phyloP scores from a whole-genome alignment of 2,329 filamentous ascomycete genomes.

The Blastomyces parvus region DNA sequence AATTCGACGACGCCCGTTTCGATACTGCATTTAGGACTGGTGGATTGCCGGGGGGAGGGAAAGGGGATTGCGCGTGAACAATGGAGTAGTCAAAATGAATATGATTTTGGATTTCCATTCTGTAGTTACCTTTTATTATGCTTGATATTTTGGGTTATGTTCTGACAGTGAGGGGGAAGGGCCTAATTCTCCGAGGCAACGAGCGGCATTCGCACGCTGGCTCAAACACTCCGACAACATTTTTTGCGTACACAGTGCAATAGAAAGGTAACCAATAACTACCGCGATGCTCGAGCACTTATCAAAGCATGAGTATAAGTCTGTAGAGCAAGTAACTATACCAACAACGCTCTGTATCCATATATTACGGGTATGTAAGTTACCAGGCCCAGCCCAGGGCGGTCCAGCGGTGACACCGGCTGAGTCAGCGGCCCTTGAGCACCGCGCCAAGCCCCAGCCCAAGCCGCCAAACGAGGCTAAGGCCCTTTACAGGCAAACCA shows the following conservation, averaged over 20 bases:
- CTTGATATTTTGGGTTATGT: background rate
- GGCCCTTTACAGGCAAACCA: slow-evolving; percentile 9
- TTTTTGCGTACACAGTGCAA: too few relatives aligned
- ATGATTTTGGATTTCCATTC: too few relatives aligned
- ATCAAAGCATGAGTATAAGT: too few relatives aligned
- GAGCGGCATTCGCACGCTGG: too few relatives aligned
- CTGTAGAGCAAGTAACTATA: too few relatives aligned
- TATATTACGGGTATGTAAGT: background rate
- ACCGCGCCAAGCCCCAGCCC: background rate
- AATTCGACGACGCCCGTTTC: background rate
- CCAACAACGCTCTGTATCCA: background rate
- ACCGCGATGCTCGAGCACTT: too few relatives aligned
- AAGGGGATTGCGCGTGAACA: background rate
- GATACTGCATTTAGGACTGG: slow-evolving; percentile 1
- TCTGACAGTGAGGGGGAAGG: background rate
- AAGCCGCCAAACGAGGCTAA: background rate
- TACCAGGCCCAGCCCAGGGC: too few relatives aligned
- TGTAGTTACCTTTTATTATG: too few relatives aligned
- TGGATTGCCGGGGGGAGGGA: background rate
- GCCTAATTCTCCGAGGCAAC: too few relatives aligned
- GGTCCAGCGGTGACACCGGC: background rate
- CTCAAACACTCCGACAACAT: too few relatives aligned
- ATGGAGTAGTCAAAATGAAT: background rate
- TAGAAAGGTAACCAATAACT: too few relatives aligned
- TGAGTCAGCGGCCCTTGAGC: background rate